Evolutionary conservation across 345 rosid species (phyloP).

Genomic region (Angophora floribunda): DNA sequence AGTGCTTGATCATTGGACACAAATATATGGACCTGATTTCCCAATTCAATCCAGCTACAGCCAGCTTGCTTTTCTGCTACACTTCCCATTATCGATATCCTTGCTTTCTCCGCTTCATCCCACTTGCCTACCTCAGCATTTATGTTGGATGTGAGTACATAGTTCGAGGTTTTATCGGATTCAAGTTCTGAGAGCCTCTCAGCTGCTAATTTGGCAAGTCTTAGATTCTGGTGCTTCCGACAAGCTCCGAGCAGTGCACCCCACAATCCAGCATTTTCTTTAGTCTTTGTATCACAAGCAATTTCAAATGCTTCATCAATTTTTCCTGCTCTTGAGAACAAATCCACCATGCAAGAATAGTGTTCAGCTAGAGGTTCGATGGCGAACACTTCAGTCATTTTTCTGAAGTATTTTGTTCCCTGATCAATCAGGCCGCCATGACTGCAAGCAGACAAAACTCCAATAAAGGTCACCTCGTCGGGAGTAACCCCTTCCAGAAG

Average conservation of each 20-base stretch:
- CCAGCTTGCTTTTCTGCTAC: constrained; percentile 3
- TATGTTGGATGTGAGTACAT: constrained; percentile 1
- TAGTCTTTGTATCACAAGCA: background rate
- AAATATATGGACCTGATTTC: background rate
- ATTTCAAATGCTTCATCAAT: constrained; percentile 5
- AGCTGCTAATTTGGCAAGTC: background rate
- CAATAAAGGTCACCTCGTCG: constrained; percentile 1
- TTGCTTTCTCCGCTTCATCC: constrained; percentile 1
- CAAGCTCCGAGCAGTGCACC: constrained; percentile 5
- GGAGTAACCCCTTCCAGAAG: constrained; percentile 1
- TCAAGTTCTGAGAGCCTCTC: constrained; percentile 3
- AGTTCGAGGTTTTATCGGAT: background rate
- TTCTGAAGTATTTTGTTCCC: background rate
- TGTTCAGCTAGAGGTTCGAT: constrained; percentile 5
- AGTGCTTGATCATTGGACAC: background rate
- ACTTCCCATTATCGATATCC: background rate
- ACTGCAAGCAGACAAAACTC: constrained; percentile 9
- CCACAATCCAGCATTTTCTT: background rate
- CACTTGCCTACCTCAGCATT: constrained; percentile 1
- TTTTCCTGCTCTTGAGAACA: constrained; percentile 12
- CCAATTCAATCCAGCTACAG: constrained; percentile 8
- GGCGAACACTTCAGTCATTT: background rate
- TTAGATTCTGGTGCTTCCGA: background rate
- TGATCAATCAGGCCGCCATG: constrained; percentile 1
- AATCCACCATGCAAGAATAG: constrained; percentile 10